These are phyloP conservation scores for Emericellopsis cladophorae DNA, from an alignment of 2,329 filamentous ascomycete species.

Conservation along the genomic window DNA sequence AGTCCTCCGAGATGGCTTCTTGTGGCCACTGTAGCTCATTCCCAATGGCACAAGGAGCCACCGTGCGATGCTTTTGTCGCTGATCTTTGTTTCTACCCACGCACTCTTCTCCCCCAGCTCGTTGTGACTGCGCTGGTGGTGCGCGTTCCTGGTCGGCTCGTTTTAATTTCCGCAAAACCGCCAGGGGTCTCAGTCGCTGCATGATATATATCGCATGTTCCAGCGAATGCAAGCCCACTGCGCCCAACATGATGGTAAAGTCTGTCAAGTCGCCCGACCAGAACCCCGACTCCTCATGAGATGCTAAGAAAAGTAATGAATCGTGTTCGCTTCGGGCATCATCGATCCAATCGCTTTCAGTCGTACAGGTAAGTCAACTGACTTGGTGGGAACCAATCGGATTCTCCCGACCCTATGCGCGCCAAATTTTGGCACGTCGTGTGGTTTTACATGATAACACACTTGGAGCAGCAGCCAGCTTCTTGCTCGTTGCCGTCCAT, in stretches of 20 bases:
- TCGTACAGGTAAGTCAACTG: neutral
- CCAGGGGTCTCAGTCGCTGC: neutral
- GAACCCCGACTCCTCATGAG: slow-evolving; percentile 1
- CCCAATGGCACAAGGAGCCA: neutral
- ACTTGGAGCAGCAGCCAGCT: slow-evolving; percentile 73
- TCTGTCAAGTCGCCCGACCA: neutral
- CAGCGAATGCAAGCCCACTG: neutral
- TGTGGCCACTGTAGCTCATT: neutral
- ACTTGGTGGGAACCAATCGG: neutral
- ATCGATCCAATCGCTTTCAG: neutral
- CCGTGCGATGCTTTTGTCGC: neutral
- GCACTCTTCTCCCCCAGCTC: no score
- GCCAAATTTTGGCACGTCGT: neutral
- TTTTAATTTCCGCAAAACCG: neutral
- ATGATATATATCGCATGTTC: neutral
- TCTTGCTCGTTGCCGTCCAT: slow-evolving; percentile 57
- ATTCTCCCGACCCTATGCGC: neutral
- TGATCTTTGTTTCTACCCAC: neutral
- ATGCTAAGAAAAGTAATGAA: neutral
- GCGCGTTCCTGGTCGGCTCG: neutral
- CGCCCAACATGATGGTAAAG: neutral
- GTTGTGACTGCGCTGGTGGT: no score
- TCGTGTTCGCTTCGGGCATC: slow-evolving; percentile 1
- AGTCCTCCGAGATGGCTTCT: neutral
- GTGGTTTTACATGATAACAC: slow-evolving; percentile 61